Conservation (phyloP, 2,329 filamentous ascomycete genomes). For the Botrytis elliptica region DNA sequence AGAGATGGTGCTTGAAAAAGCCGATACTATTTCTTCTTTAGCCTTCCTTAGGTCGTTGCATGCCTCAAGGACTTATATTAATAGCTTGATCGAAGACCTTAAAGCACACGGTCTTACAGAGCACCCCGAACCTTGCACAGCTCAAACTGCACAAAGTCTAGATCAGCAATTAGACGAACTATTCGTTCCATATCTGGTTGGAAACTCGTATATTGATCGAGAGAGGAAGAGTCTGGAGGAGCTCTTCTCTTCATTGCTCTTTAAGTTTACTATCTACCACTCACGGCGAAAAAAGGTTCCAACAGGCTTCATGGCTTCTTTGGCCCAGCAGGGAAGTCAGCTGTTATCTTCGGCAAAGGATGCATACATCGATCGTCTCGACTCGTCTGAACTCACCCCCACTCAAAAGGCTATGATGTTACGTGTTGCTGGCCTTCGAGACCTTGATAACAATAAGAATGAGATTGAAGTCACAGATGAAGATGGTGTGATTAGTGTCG, state of each 20-base stretch:
- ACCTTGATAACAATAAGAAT: constrained; percentile 73
- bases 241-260: constrained; percentile 84
- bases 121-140: constrained; percentile 86
- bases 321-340: constrained; percentile 87
- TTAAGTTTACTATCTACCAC: constrained; percentile 97
- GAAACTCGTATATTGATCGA: constrained; percentile 68
- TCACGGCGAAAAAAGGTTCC: constrained; percentile 82
- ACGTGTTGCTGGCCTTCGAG: constrained; percentile 77
- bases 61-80: constrained; percentile 86
- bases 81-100: constrained; percentile 82
- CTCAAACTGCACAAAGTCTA: constrained; percentile 74
- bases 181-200: constrained; percentile 68
- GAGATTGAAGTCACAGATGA: constrained; percentile 90
- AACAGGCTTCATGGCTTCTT: constrained; percentile 86
- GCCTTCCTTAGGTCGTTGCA: constrained; percentile 90
- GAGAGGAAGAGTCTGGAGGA: constrained; percentile 72
- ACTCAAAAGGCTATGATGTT: constrained; percentile 91
- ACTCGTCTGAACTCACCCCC: constrained; percentile 81
- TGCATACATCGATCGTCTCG: constrained; percentile 83
- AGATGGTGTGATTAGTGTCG: constrained; percentile 77
- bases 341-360: constrained; percentile 85
- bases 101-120: constrained; percentile 94
- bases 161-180: constrained; percentile 76
- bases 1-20: constrained; percentile 94
- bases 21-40: constrained; percentile 83